Evolutionary conservation across 495 filamentous ascomycete species (phyloP).

Genomic region (Hypoxylon fuscum): DNA sequence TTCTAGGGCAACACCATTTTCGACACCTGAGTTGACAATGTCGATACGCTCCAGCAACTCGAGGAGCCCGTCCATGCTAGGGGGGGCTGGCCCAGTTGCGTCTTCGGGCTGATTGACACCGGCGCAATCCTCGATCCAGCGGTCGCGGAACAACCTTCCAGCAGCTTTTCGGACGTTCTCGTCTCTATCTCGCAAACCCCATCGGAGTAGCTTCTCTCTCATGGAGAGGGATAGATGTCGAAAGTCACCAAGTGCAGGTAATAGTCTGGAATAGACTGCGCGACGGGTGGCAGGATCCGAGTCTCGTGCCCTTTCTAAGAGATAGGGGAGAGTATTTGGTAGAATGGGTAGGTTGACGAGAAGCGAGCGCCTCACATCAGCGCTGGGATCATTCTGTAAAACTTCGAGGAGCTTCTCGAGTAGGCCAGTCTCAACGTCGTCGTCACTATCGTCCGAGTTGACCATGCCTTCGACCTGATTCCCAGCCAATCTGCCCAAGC

Average conservation of each 20-base stretch:
- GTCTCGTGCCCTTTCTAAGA: conserved; percentile 91
- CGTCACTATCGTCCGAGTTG: conserved; percentile 71
- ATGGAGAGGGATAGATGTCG: conserved; percentile 93
- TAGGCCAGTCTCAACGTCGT: conserved; percentile 66
- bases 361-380: conserved; percentile 87
- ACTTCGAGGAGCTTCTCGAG: conserved; percentile 87
- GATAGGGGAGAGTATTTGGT: conserved; percentile 82
- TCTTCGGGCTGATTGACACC: conserved; percentile 63
- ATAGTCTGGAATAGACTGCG: conserved; percentile 84
- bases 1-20: conserved; percentile 87
- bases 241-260: conserved; percentile 94
- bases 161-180: conserved; percentile 94
- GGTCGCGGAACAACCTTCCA: conserved; percentile 86
- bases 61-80: conserved; percentile 77
- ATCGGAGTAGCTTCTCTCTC: conserved; percentile 93
- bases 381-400: conserved; percentile 92
- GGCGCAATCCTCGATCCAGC: conserved; percentile 95
- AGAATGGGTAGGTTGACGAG: conserved; percentile 88
- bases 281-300: conserved; percentile 82
- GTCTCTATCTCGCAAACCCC: conserved; percentile 94
- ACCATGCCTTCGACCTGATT: conserved; percentile 79
- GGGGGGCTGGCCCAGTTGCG: conserved; percentile 61
- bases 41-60: conserved; percentile 96
- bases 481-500: conserved; percentile 82
- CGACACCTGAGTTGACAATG: conserved; percentile 85